phyloP scores from a whole-genome alignment of 2,329 filamentous ascomycete genomes.

The Penicillium polonicum region DNA sequence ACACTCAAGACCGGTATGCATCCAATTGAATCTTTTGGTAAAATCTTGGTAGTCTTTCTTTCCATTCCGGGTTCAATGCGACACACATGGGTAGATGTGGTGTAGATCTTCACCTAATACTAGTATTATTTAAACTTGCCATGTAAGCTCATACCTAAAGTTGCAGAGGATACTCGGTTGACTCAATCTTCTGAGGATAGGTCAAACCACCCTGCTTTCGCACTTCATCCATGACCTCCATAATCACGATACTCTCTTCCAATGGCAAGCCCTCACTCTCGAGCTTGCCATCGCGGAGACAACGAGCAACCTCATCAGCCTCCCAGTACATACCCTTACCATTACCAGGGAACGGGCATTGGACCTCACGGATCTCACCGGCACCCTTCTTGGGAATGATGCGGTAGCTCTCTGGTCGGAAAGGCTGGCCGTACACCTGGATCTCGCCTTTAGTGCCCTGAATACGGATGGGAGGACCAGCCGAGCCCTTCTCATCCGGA shows the following conservation, averaged over 20 bases:
- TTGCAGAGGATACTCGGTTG: constrained; percentile 52
- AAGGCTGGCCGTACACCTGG: constrained; percentile 72
- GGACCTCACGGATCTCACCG: constrained; percentile 45
- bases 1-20: constrained; percentile 15
- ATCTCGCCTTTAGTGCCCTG: constrained; percentile 81
- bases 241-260: constrained; percentile 78
- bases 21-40: constrained; percentile 2
- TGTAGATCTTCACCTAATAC: not conserved
- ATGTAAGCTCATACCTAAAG: constrained; percentile 23
- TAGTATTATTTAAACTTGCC: not conserved
- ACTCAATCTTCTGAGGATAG: constrained; percentile 68
- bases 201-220: constrained; percentile 60
- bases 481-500: constrained; percentile 59
- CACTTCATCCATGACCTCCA: constrained; percentile 75
- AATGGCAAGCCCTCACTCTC: constrained; percentile 70
- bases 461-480: constrained; percentile 70
- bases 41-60: not conserved
- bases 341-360: constrained; percentile 50
- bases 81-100: not conserved
- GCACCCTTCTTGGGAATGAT: constrained; percentile 57
- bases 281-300: constrained; percentile 71
- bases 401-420: constrained; percentile 64
- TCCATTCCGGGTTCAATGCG: not conserved
- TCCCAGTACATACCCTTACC: constrained; percentile 90
- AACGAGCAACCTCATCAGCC: constrained; percentile 74